Percentiles rank a stretch among this genome's conserved stretches.
Conservation (phyloP, 2,329 filamentous ascomycete species). For the Lasiodiplodia sp. region DNA sequence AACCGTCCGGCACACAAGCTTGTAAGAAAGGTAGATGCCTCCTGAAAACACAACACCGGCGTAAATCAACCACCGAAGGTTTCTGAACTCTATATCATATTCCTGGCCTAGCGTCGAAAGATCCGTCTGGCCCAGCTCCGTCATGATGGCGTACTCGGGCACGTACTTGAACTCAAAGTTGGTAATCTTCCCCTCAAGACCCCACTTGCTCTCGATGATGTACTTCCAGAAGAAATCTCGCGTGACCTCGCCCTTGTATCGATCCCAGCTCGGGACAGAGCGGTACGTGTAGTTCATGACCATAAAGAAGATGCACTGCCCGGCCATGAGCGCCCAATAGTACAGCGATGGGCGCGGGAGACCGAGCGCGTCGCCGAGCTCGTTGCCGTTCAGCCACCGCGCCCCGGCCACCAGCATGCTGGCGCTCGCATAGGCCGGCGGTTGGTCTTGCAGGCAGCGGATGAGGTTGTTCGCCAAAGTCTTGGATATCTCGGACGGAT, state of each 20-base stretch:
- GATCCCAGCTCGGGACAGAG: constrained; percentile 56
- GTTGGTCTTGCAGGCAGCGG: constrained; percentile 67
- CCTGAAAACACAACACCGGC: constrained; percentile 43
- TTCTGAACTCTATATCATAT: constrained; percentile 55
- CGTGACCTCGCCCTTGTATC: constrained; percentile 59
- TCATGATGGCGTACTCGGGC: constrained; percentile 62
- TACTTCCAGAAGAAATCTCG: constrained; percentile 64
- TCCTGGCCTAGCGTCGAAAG: constrained; percentile 48
- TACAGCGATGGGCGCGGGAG: constrained; percentile 64
- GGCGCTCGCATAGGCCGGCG: constrained; percentile 70
- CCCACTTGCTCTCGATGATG: constrained; percentile 69
- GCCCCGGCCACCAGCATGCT: constrained; percentile 73
- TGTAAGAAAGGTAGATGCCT: constrained; percentile 38
- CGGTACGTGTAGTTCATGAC: constrained; percentile 61
- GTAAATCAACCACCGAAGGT: constrained; percentile 55
- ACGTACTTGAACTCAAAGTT: constrained; percentile 76
- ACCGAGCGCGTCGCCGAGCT: constrained; percentile 66
- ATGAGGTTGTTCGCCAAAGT: constrained; percentile 80
- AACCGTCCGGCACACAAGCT: constrained; percentile 33
- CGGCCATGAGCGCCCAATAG: constrained; percentile 66
- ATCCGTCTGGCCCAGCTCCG: constrained; percentile 54
- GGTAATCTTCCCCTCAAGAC: constrained; percentile 66
- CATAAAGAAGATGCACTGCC: constrained; percentile 73
- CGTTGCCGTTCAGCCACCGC: constrained; percentile 73
- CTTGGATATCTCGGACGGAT: constrained; percentile 67